Percentiles rank a stretch among this genome's conserved stretches.
These are phyloP conservation scores for Xylariaceae sp. DNA, from an alignment of 2,329 filamentous ascomycete genomes.

Conservation along the genomic window DNA sequence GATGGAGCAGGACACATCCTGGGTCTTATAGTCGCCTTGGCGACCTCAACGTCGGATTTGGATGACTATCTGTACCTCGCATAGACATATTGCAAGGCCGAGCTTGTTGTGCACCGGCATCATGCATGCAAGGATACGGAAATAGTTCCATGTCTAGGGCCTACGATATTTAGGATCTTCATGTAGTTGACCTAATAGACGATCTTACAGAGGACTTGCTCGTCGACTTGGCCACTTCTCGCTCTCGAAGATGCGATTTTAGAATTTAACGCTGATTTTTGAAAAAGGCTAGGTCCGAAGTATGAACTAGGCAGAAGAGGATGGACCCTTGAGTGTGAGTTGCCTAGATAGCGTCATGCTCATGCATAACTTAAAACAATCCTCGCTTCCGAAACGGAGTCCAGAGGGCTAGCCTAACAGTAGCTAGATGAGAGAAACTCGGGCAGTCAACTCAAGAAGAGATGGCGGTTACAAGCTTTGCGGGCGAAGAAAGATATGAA, in stretches of 20 bases:
- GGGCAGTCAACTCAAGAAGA: background rate
- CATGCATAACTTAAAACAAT: background rate
- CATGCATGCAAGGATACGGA: slow-evolving; percentile 31
- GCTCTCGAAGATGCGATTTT: background rate
- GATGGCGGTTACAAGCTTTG: background rate
- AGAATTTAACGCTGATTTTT: background rate
- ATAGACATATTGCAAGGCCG: background rate
- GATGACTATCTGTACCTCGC: slow-evolving; percentile 22
- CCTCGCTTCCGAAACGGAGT: background rate
- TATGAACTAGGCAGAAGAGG: slow-evolving; percentile 4
- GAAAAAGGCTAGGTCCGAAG: slow-evolving; percentile 1
- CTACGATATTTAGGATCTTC: slow-evolving; percentile 18
- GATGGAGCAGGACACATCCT: slow-evolving; percentile 1
- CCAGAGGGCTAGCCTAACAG: background rate
- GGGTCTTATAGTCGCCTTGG: slow-evolving; percentile 18
- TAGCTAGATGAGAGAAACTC: background rate
- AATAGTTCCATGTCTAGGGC: slow-evolving; percentile 19
- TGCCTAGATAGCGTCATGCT: slow-evolving; percentile 1
- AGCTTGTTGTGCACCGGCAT: slow-evolving; percentile 10
- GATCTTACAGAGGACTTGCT: slow-evolving; percentile 22
- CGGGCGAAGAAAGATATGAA: background rate
- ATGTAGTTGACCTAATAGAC: slow-evolving; percentile 20
- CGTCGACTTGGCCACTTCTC: slow-evolving; percentile 6
- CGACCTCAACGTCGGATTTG: slow-evolving; percentile 25
- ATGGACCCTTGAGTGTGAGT: too few relatives aligned